A percentile compares a stretch with the other conserved stretches of the same genome.
Conservation (phyloP, 257 asterid genomes). For the Gentiana straminea region DNA sequence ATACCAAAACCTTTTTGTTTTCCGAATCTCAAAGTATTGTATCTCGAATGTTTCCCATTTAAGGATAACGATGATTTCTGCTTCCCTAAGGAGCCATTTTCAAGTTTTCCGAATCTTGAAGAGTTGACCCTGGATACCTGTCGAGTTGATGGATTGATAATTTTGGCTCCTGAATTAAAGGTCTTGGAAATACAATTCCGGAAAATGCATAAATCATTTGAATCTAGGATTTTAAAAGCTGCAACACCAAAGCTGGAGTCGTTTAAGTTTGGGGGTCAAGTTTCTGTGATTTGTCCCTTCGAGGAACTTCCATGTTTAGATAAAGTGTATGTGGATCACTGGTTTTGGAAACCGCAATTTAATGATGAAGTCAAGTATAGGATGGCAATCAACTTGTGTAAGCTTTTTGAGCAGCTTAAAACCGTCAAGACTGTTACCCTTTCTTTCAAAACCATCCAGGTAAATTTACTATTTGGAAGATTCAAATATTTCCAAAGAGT, state of each 20-base stretch:
- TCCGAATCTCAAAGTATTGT: constrained; percentile 10
- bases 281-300: too few relatives aligned
- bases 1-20: constrained; percentile 10
- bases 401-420: too few relatives aligned
- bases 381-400: too few relatives aligned
- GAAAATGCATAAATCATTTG: not conserved
- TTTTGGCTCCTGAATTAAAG: constrained; percentile 17
- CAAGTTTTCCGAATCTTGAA: constrained; percentile 17
- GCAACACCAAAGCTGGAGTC: constrained; percentile 9
- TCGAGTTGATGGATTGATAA: constrained; percentile 5
- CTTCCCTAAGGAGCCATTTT: constrained; percentile 17
- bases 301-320: too few relatives aligned
- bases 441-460: too few relatives aligned
- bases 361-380: too few relatives aligned
- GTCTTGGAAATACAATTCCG: constrained; percentile 6
- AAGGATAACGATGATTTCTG: not conserved
- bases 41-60: constrained; percentile 11
- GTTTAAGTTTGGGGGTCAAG: constrained; percentile 11
- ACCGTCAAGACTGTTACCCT: too few relatives aligned
- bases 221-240: constrained; percentile 2
- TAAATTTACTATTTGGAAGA: too few relatives aligned
- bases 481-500: too few relatives aligned
- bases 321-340: too few relatives aligned
- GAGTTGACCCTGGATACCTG: constrained; percentile 14
- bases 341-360: too few relatives aligned